These are phyloP conservation scores for Paspalum notatum DNA, from an alignment of 176 grass and related monocot species.

Conservation along the genomic window DNA sequence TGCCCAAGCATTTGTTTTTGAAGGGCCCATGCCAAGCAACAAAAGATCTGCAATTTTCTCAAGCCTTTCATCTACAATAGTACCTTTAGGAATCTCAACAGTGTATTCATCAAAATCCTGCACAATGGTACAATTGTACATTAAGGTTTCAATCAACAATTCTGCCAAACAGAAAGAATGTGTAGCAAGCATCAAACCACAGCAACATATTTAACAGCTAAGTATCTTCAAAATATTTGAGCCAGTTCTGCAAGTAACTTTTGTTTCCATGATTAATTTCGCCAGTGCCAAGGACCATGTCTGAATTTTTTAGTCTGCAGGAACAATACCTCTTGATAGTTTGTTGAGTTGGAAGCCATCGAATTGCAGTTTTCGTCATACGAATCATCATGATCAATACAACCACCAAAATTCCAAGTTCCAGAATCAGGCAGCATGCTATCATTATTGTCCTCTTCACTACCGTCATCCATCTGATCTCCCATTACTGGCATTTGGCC, in stretches of 20 bases:
- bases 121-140: conserved; percentile 25
- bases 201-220: background rate
- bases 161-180: background rate
- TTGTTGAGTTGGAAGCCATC: conserved; percentile 50
- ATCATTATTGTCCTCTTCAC: conserved; percentile 36
- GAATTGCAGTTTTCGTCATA: conserved; percentile 53
- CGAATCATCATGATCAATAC: conserved; percentile 60
- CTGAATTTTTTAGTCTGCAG: conserved; percentile 17
- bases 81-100: conserved; percentile 49
- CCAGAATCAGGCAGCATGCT: conserved; percentile 53
- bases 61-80: conserved; percentile 56
- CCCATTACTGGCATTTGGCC: conserved; percentile 53
- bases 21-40: conserved; percentile 71
- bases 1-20: conserved; percentile 97
- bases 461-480: conserved; percentile 45
- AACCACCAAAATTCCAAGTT: conserved; percentile 64
- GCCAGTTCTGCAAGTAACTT: background rate
- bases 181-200: conserved; percentile 6
- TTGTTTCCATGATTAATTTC: background rate
- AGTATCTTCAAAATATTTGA: conserved; percentile 28
- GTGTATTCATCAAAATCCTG: conserved; percentile 65
- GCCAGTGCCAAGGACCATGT: no score
- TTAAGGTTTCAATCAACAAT: conserved; percentile 1
- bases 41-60: conserved; percentile 82
- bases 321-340: conserved; percentile 68